A percentile compares a stretch with the other conserved stretches of the same genome.
phyloP scores from a whole-genome alignment of 768 basidiomycete species.

The Stropharia rugosoannulata region DNA sequence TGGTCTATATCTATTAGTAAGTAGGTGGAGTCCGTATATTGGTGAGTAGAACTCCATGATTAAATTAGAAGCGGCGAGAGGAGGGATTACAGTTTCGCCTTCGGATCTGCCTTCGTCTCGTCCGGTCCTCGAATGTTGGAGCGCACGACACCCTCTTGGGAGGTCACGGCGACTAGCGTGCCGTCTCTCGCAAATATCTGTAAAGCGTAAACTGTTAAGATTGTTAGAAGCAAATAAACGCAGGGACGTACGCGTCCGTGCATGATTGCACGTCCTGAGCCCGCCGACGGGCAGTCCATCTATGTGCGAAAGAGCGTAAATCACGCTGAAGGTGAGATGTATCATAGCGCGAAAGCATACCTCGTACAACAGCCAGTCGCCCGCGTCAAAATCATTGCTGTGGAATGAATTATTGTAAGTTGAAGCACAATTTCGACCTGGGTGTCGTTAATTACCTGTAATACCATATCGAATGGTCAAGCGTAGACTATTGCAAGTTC shows the following conservation, averaged over 20 bases:
- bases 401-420: slow-evolving; percentile 3
- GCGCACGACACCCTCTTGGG: slow-evolving; percentile 80
- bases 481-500: slow-evolving; percentile 47
- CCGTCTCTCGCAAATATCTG: slow-evolving; percentile 73
- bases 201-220: neutral
- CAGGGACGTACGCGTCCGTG: slow-evolving; percentile 60
- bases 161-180: slow-evolving; percentile 67
- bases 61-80: neutral
- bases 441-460: slow-evolving; percentile 52
- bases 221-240: neutral
- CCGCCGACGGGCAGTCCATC: slow-evolving; percentile 64
- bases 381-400: slow-evolving; percentile 75
- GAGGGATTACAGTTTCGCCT: slow-evolving; percentile 8
- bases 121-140: slow-evolving; percentile 48
- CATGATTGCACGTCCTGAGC: slow-evolving; percentile 66
- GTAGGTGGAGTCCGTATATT: neutral
- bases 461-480: slow-evolving; percentile 82
- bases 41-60: neutral
- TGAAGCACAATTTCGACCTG: neutral
- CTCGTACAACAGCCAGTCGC: slow-evolving; percentile 79
- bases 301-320: slow-evolving; percentile 20
- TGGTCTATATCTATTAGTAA: no score
- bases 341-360: slow-evolving; percentile 38
- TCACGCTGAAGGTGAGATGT: neutral
- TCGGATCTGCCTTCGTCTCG: slow-evolving; percentile 16